These are phyloP conservation scores for Inga oerstediana DNA, from an alignment of 306 rosid species.

Conservation along the genomic window DNA sequence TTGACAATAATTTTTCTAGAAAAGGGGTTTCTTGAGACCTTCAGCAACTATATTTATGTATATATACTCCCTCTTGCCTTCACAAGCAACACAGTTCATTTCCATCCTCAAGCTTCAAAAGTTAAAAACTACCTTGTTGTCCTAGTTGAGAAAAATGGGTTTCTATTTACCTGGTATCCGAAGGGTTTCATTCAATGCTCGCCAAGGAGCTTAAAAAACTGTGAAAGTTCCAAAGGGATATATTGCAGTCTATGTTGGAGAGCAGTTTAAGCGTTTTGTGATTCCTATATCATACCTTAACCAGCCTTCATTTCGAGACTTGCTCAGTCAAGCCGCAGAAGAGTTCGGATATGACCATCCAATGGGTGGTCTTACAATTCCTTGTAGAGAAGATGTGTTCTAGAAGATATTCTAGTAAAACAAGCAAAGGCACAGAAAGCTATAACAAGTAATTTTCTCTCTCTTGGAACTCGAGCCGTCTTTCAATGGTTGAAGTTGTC, in stretches of 20 bases:
- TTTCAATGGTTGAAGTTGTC: too few relatives aligned
- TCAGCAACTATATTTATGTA: neutral
- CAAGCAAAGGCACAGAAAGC: too few relatives aligned
- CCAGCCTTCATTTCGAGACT: conserved; percentile 21
- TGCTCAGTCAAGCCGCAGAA: neutral
- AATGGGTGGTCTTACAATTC: conserved; percentile 2
- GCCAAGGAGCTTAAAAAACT: neutral
- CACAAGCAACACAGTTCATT: neutral
- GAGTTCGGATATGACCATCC: neutral
- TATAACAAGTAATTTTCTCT: too few relatives aligned
- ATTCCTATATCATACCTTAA: neutral
- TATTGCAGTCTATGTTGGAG: neutral
- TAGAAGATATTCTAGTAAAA: too few relatives aligned
- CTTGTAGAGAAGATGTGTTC: neutral
- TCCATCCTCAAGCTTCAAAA: neutral
- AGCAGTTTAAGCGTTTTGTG: neutral
- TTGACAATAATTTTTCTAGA: neutral
- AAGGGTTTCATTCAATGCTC: neutral
- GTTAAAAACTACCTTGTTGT: neutral
- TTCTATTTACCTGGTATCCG: conserved; percentile 22
- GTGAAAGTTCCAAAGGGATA: conserved; percentile 37
- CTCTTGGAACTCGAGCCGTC: too few relatives aligned
- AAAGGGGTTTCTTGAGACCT: neutral
- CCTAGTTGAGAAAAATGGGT: conserved; percentile 26
- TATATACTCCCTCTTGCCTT: neutral